Base-by-base conservation (phyloP, 2,329 filamentous ascomycete genomes). In the Fonsecaea nubica region DNA sequence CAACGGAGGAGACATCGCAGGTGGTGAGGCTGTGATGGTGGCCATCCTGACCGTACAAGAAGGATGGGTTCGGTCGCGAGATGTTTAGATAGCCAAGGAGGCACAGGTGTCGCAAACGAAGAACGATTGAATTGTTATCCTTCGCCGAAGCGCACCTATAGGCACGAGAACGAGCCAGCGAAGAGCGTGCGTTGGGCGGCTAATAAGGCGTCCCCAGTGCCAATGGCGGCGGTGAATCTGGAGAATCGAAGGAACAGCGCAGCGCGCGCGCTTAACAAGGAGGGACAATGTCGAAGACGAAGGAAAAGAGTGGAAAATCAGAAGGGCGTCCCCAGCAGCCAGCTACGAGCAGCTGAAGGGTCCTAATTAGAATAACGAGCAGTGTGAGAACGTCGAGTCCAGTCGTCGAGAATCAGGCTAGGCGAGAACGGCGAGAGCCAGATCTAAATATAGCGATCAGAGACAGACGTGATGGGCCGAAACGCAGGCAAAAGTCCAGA, bases 11-110 rank as follows among this genome's bases (percentile, higher is more conserved):
- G 71, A 72, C 62, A 72, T 69, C 15, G 64, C 62, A 32, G 80
- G 72, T 58, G 77, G 76, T 56, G 79, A 78, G 69, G 79, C 74
- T 73, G 77, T 79, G 68, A 73, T 74, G 66, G 75, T 72, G 56
- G 74, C 74, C 76, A 76, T 78, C 54, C 60, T 69, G 53, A 61
- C 52, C 38, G 50, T 13, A 42, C n/a, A 57, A 33, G 48, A 53
- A 53, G 30, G 58, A 66, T 36, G 21, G 45, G 36, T 40, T 18
- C 36, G 38, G 45, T 45, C 53, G 42, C 35, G 60, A 63, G 52
- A 42, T 56, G 61, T 57, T 53, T 55, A 59, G 56, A 36, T 53
- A 52, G 54, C 50, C n/a, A 64, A 32, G 25, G 54, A 36, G 38
- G 45, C 50, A 42, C 25, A 35, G 50, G 10, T 25, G 33, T 48